Evolutionary conservation across 2,329 filamentous ascomycete species (phyloP).

Genomic region (Ophiostoma ips): DNA sequence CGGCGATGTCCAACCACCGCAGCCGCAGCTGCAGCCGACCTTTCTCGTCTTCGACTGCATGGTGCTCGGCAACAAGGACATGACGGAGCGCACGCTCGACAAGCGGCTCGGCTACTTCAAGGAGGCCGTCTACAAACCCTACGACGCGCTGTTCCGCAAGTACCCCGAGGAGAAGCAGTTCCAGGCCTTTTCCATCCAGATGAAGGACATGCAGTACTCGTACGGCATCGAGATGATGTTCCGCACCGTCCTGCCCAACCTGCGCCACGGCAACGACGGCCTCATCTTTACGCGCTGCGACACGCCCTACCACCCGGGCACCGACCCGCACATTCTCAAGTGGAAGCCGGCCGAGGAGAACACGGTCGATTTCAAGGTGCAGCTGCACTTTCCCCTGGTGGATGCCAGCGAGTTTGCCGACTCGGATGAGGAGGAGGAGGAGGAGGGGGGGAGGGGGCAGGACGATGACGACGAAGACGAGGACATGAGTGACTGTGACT

Average conservation of each 20-base stretch:
- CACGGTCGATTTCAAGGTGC: conserved; percentile 80
- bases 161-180: conserved; percentile 56
- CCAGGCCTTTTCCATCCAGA: conserved; percentile 68
- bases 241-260: conserved; percentile 62
- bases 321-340: conserved; percentile 86
- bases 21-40: conserved; percentile 44
- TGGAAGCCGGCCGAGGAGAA: conserved; percentile 97
- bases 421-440: conserved; percentile 24
- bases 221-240: conserved; percentile 94
- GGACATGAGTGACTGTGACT: background rate
- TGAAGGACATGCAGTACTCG: conserved; percentile 79
- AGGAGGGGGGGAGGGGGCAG: no score
- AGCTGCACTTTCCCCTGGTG: conserved; percentile 53
- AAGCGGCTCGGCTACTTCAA: conserved; percentile 82
- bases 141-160: conserved; percentile 45
- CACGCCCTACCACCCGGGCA: conserved; percentile 76
- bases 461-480: conserved; percentile 56
- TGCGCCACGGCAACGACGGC: conserved; percentile 90
- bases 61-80: conserved; percentile 58
- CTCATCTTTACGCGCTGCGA: conserved; percentile 94
- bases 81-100: conserved; percentile 70
- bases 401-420: conserved; percentile 57
- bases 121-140: conserved; percentile 59
- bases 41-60: conserved; percentile 93
- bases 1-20: conserved; percentile 26